Evolutionary conservation across 2,329 filamentous ascomycete genomes (phyloP).

Genomic region (Exutisphaerella laricina): DNA sequence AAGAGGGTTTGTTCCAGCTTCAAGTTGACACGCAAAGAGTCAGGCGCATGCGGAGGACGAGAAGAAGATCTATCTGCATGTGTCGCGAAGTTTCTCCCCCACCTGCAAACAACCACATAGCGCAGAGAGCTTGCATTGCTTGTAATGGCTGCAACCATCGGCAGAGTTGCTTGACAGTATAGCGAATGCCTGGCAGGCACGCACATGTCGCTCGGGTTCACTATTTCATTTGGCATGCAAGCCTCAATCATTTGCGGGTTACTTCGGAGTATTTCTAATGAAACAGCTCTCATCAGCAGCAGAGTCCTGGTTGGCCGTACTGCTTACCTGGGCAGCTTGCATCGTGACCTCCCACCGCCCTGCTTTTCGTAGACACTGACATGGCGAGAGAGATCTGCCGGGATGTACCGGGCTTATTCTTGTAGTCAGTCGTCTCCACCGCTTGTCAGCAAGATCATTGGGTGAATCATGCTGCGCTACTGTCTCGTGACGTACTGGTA

Average conservation of each 20-base stretch:
- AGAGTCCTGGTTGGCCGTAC: neutral
- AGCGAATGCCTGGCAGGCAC: neutral
- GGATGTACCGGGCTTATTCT: constrained; percentile 6
- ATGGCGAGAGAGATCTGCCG: neutral
- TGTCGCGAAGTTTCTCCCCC: neutral
- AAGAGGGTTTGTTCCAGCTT: no score
- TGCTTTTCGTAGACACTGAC: neutral
- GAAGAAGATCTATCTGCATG: no score
- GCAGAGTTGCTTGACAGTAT: constrained; percentile 3
- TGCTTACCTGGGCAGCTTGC: neutral
- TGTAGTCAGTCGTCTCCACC: constrained; percentile 1
- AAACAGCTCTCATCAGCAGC: no score
- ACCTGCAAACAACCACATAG: constrained; percentile 2
- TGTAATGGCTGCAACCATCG: neutral
- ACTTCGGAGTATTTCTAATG: constrained; percentile 2
- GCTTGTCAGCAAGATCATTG: constrained; percentile 3
- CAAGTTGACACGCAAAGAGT: no score
- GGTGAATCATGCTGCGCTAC: neutral
- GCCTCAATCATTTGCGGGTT: neutral
- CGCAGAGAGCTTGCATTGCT: neutral
- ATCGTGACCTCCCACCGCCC: neutral
- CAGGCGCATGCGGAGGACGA: no score
- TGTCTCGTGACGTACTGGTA: constrained; percentile 6
- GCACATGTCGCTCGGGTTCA: neutral
- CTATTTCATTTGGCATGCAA: neutral